Evolutionary conservation across 2,329 filamentous ascomycete genomes (phyloP).

Genomic region (Calonectria hongkongensis): DNA sequence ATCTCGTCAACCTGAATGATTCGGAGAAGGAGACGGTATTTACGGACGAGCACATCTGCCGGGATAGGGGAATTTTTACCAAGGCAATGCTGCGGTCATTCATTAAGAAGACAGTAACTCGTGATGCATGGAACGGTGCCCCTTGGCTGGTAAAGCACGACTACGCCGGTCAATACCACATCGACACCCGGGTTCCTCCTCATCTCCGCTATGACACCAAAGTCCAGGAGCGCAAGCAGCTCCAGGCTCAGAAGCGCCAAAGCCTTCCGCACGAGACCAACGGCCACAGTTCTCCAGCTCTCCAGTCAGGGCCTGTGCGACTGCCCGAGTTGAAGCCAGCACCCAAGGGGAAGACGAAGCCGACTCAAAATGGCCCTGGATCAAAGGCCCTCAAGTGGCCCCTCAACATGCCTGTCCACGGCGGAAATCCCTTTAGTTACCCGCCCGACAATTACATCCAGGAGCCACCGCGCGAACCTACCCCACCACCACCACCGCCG

Average conservation of each 20-base stretch:
- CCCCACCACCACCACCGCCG: slow-evolving; percentile 78
- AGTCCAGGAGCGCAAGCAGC: slow-evolving; percentile 84
- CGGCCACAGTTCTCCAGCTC: slow-evolving; percentile 57
- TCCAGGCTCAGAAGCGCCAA: slow-evolving; percentile 79
- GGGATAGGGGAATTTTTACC: slow-evolving; percentile 94
- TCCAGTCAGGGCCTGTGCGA: slow-evolving; percentile 70
- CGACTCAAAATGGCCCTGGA: slow-evolving; percentile 55
- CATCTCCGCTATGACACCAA: slow-evolving; percentile 89
- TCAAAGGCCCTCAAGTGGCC: slow-evolving; percentile 67
- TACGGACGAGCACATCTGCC: slow-evolving; percentile 86
- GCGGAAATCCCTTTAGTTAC: slow-evolving; percentile 70
- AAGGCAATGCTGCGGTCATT: slow-evolving; percentile 96
- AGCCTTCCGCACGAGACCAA: slow-evolving; percentile 66
- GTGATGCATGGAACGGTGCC: slow-evolving; percentile 96
- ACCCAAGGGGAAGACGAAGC: slow-evolving; percentile 80
- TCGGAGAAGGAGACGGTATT: slow-evolving; percentile 84
- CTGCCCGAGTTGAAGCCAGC: slow-evolving; percentile 85
- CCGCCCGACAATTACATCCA: slow-evolving; percentile 64
- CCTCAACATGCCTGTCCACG: slow-evolving; percentile 54
- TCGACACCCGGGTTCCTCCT: slow-evolving; percentile 89
- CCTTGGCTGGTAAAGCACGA: slow-evolving; percentile 95
- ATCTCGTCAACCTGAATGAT: slow-evolving; percentile 85
- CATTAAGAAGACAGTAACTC: slow-evolving; percentile 93
- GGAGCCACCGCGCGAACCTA: slow-evolving; percentile 59
- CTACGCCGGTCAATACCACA: slow-evolving; percentile 88